These are phyloP conservation scores for Nothophytophthora sp. DNA, from an alignment of 352 stramenopile species.

Conservation along the genomic window DNA sequence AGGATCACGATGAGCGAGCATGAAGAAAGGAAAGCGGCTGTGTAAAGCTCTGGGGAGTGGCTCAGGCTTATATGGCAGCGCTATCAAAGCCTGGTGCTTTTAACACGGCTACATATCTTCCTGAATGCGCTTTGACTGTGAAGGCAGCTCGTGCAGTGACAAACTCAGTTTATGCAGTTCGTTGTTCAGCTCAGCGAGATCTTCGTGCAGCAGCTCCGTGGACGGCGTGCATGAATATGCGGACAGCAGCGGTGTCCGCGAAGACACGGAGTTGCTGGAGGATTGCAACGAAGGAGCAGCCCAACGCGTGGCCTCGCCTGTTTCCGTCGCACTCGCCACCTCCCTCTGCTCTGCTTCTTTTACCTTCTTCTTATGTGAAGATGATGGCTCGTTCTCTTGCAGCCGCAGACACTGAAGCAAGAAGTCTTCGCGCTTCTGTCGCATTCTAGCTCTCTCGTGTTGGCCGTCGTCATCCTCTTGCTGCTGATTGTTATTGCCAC, in stretches of 20 bases:
- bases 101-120: no score
- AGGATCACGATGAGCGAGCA: conserved; percentile 1
- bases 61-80: no score
- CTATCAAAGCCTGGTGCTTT: no score
- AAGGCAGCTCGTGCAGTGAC: neutral
- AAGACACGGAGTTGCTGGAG: no score
- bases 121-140: conserved; percentile 6
- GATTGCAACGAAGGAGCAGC: no score
- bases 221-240: no score
- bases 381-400: neutral
- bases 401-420: conserved; percentile 12
- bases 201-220: conserved; percentile 6
- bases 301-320: no score
- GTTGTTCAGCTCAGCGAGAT: conserved; percentile 3
- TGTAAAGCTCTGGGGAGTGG: no score
- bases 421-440: conserved; percentile 19
- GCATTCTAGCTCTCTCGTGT: neutral
- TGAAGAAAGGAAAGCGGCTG: no score
- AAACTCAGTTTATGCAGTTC: conserved; percentile 2
- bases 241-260: no score
- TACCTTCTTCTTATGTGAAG: neutral
- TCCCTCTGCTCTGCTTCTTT: neutral
- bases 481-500: conserved; percentile 10
- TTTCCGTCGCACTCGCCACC: neutral
- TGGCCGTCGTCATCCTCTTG: neutral